Conservation (phyloP, 2,329 filamentous ascomycete genomes). For the Colletotrichum scovillei region DNA sequence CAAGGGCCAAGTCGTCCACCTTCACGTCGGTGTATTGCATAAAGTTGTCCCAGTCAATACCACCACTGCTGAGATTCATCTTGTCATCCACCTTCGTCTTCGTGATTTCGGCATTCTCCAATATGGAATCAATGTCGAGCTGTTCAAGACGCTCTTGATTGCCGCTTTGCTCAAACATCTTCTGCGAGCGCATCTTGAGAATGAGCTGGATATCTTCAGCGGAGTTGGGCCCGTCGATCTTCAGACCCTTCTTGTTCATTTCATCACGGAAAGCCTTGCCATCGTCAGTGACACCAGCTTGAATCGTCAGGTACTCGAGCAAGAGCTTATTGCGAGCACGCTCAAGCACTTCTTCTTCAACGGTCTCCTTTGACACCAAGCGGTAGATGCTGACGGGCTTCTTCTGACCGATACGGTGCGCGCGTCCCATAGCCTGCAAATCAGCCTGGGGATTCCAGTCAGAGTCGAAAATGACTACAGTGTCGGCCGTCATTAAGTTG, state of each 20-base stretch:
- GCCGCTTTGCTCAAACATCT: conserved; percentile 97
- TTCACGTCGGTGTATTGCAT: conserved; percentile 99
- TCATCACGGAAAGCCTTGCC: conserved; percentile 82
- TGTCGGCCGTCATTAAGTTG: conserved; percentile 98
- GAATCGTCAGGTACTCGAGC: conserved; percentile 96
- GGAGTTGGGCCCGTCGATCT: conserved; percentile 84
- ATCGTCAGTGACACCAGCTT: conserved; percentile 95
- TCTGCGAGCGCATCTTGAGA: conserved; percentile 96
- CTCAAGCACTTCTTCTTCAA: conserved; percentile 97
- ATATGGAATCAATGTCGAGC: conserved; percentile 95
- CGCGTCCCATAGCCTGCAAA: conserved; percentile 97
- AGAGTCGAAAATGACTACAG: conserved; percentile 96
- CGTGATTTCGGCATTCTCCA: conserved; percentile 96
- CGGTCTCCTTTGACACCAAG: conserved; percentile 96
- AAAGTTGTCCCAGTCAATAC: conserved; percentile 88
- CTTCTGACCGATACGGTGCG: conserved; percentile 97
- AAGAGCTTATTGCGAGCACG: conserved; percentile 97
- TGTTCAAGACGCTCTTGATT: conserved; percentile 98
- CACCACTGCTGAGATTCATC: conserved; percentile 91
- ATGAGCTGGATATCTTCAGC: conserved; percentile 97
- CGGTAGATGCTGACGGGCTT: conserved; percentile 96
- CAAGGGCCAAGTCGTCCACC: conserved; percentile 81
- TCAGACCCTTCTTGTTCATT: conserved; percentile 80
- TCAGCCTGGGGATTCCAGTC: conserved; percentile 99
- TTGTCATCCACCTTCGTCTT: conserved; percentile 96